Base-by-base conservation (phyloP, 345 rosid genomes). In the Citrus reticulata region DNA sequence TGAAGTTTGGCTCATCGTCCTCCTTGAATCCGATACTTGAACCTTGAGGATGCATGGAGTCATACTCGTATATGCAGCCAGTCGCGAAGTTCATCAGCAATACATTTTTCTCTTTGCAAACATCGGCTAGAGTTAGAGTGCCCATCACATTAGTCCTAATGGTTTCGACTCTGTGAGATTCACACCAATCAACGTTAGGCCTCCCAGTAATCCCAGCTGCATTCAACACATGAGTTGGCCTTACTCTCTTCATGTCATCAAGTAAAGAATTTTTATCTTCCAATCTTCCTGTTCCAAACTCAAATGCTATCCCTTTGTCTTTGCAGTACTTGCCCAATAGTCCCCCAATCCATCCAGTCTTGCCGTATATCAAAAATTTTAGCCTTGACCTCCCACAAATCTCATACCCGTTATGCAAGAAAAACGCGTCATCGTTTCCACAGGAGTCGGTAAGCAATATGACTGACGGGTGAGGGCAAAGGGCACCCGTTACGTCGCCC, bases 401-500 rank as follows among this genome's bases (percentile, higher is more conserved):
- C n/a, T 9, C 37, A 2, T 5, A 13, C 5, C 46, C 71, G 20
- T 35, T 17, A 49, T 61, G 75, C 69, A 70, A 63, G 71, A 69
- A 61, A 63, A 83, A 76, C 9, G 77, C 65, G 7, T 83, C 81
- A 67, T 67, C 83, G 67, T 17, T 29, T 9, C 66, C 84, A 29
- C n/a, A 39, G 7, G 57, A 73, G 54, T 70, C 72, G 20, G 77
- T n/a, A 8, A 75, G 61, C 73, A 60, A 7, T 10, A 79, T 34
- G 22, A 84, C n/a, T 22, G 74, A 39, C 4, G 94, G 91, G 70
- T 91, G 94, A 4, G 92, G 89, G 42, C 71, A 77, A 51, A 91
- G 86, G 70, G 92, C 92, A 35, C 86, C 90, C n/a, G 92, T 80
- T 7, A 91, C 88, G 79, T 91, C 94, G 2, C 90, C 94, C 94